These are phyloP conservation scores for Trichosporon sp. DNA, from an alignment of 1,284 basidiomycete species.

Conservation along the genomic window DNA sequence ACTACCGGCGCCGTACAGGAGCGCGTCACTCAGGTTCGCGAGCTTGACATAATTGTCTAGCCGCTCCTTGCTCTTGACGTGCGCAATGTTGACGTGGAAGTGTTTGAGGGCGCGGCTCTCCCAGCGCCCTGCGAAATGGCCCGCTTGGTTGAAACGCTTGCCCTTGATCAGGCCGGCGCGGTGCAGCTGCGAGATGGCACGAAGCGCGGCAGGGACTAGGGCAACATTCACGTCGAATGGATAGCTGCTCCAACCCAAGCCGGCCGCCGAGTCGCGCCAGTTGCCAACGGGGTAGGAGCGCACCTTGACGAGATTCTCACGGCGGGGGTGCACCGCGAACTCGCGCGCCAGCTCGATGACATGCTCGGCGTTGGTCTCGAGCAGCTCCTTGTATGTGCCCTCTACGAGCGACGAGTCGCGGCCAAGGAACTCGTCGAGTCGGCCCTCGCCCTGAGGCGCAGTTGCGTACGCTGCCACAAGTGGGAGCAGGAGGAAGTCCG, in stretches of 20 bases:
- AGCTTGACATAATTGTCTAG: constrained; percentile 57
- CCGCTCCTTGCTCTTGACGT: constrained; percentile 48
- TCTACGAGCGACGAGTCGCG: constrained; percentile 55
- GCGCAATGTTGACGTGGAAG: constrained; percentile 58
- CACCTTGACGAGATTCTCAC: constrained; percentile 52
- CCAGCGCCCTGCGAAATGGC: constrained; percentile 55
- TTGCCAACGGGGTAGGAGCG: constrained; percentile 57
- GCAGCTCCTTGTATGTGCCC: constrained; percentile 55
- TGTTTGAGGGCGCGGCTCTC: constrained; percentile 56
- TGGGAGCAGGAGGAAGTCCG: constrained; percentile 59
- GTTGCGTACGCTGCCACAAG: constrained; percentile 57
- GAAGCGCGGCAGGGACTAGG: constrained; percentile 60
- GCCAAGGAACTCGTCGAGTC: constrained; percentile 45
- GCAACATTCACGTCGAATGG: constrained; percentile 62
- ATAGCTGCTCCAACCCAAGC: constrained; percentile 60
- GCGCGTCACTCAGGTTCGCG: constrained; percentile 53
- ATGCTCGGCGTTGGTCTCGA: constrained; percentile 38
- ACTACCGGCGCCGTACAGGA: constrained; percentile 42
- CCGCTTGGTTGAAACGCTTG: constrained; percentile 51
- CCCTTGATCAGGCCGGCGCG: constrained; percentile 50
- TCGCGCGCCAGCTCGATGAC: constrained; percentile 50
- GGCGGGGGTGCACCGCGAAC: constrained; percentile 53
- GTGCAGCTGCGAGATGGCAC: constrained; percentile 58
- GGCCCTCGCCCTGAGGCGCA: constrained; percentile 47
- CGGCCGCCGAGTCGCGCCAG: constrained; percentile 62